Evolutionary conservation across 2,329 filamentous ascomycete species (phyloP).

Genomic region (Magnaporthiopsis incrustans): DNA sequence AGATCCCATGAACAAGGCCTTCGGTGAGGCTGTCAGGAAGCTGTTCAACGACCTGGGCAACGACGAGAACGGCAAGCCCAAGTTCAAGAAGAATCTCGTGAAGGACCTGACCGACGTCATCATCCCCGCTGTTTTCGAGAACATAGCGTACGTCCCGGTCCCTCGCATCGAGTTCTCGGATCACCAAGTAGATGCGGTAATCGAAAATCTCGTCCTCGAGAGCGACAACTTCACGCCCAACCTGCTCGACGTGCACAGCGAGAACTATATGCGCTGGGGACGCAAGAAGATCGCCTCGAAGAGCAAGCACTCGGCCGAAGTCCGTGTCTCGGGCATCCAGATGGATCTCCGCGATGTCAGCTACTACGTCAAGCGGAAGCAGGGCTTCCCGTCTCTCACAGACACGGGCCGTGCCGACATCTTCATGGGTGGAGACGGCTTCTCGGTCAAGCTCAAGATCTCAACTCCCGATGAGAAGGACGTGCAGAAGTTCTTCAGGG

Average conservation of each 20-base stretch:
- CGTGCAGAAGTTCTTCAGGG: constrained; percentile 81
- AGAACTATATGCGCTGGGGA: constrained; percentile 93
- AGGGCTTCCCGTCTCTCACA: constrained; percentile 80
- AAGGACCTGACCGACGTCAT: constrained; percentile 87
- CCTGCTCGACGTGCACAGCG: constrained; percentile 74
- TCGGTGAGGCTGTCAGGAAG: constrained; percentile 68
- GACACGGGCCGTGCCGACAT: constrained; percentile 88
- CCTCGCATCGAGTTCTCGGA: constrained; percentile 93
- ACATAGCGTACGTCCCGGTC: constrained; percentile 81
- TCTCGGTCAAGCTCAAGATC: constrained; percentile 86
- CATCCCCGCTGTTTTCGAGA: constrained; percentile 73
- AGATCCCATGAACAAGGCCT: constrained; percentile 78
- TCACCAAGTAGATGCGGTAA: constrained; percentile 71
- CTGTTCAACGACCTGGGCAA: constrained; percentile 84
- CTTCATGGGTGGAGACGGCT: constrained; percentile 75
- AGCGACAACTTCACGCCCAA: constrained; percentile 97
- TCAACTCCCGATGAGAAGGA: constrained; percentile 72
- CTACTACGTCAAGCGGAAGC: constrained; percentile 92
- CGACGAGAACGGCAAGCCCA: constrained; percentile 72
- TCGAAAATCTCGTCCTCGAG: constrained; percentile 93
- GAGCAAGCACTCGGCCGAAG: constrained; percentile 71
- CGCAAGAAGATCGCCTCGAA: constrained; percentile 79
- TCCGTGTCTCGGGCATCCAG: constrained; percentile 84
- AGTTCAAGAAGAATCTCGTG: constrained; percentile 87
- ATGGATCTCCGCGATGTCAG: constrained; percentile 86